Evolutionary conservation across 2,329 filamentous ascomycete genomes (phyloP).

Genomic region (Cercospora beticola): DNA sequence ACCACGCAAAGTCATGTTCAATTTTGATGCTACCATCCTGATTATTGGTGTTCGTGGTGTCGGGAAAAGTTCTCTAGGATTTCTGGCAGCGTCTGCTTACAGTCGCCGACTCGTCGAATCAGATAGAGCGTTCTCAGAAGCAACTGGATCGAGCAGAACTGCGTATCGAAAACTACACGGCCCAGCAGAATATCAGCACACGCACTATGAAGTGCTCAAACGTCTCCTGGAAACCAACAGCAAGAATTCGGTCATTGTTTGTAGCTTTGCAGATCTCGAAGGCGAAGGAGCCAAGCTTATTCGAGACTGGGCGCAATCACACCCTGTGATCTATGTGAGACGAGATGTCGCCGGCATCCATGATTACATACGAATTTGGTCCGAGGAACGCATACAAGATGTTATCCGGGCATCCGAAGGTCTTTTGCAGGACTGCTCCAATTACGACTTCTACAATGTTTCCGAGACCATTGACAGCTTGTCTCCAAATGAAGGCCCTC

Average conservation of each 20-base stretch:
- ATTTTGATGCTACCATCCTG: constrained; percentile 66
- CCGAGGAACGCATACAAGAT: constrained; percentile 57
- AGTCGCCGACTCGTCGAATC: constrained; percentile 67
- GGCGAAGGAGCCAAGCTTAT: constrained; percentile 61
- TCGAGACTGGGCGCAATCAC: constrained; percentile 60
- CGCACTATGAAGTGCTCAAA: constrained; percentile 63
- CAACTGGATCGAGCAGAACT: constrained; percentile 61
- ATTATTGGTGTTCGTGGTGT: constrained; percentile 71
- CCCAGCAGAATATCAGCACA: constrained; percentile 60
- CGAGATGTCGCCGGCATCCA: constrained; percentile 66
- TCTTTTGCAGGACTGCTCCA: constrained; percentile 66
- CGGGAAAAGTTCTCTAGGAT: constrained; percentile 72
- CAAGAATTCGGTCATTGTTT: constrained; percentile 67
- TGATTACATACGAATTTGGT: constrained; percentile 56
- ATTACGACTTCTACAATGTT: constrained; percentile 75
- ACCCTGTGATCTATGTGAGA: constrained; percentile 70
- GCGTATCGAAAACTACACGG: constrained; percentile 65
- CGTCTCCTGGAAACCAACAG: constrained; percentile 59
- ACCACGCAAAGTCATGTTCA: constrained; percentile 44
- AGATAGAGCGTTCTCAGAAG: constrained; percentile 66
- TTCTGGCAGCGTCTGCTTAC: constrained; percentile 72
- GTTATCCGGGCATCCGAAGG: constrained; percentile 58
- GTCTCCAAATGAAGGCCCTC: constrained; percentile 26
- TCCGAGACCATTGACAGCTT: constrained; percentile 51
- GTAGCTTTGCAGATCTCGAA: constrained; percentile 68